phyloP scores from a whole-genome alignment of 495 filamentous ascomycete genomes.

The Penicillium herquei region DNA sequence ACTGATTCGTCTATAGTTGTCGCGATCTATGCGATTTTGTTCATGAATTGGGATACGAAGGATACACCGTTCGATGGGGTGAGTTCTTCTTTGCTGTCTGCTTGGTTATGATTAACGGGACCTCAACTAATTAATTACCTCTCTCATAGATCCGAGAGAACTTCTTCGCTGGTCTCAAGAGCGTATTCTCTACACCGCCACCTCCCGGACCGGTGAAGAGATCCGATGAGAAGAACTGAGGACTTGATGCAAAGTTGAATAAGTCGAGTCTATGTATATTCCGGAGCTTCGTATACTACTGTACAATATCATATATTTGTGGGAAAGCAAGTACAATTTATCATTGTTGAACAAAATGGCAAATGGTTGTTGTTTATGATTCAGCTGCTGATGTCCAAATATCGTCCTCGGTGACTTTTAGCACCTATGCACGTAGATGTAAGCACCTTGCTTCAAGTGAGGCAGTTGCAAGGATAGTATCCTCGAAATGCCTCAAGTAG shows the following conservation, averaged over 20 bases:
- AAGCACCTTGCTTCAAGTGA: too few relatives aligned
- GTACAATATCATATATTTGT: constrained; percentile 8
- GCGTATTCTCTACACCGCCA: constrained; percentile 36
- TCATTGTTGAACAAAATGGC: neutral
- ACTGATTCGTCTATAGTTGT: constrained; percentile 51
- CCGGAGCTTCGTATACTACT: neutral
- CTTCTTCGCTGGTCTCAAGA: constrained; percentile 34
- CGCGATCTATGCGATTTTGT: constrained; percentile 69
- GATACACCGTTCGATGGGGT: constrained; percentile 60
- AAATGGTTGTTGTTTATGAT: too few relatives aligned
- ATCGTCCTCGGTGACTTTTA: too few relatives aligned
- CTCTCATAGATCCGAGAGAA: constrained; percentile 35
- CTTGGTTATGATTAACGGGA: neutral
- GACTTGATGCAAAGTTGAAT: neutral
- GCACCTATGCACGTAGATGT: too few relatives aligned
- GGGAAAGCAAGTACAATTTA: neutral
- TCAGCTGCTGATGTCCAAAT: too few relatives aligned
- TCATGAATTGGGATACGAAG: constrained; percentile 70
- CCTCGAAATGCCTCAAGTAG: too few relatives aligned
- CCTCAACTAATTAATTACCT: neutral
- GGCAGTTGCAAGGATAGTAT: too few relatives aligned
- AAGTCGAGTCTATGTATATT: constrained; percentile 6
- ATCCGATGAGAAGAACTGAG: constrained; percentile 16
- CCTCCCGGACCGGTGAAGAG: constrained; percentile 30
- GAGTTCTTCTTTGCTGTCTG: constrained; percentile 12